phyloP scores from a whole-genome alignment of 2,329 filamentous ascomycete species.

The Fusarium keratoplasticum region DNA sequence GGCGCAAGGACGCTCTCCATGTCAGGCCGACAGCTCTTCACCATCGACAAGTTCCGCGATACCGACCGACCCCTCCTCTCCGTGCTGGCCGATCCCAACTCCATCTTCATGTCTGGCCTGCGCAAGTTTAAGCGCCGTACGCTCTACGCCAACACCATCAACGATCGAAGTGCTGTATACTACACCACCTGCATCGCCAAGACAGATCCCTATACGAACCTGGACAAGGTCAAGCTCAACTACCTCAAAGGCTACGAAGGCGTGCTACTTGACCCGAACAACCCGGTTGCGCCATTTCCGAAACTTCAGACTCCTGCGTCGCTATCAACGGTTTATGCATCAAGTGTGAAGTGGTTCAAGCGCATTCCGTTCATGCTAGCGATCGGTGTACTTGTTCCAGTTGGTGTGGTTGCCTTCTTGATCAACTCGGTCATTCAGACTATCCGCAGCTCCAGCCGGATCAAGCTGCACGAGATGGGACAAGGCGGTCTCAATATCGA shows the following conservation, averaged over 20 bases:
- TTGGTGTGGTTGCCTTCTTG: slow-evolving; percentile 78
- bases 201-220: slow-evolving; percentile 79
- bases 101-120: slow-evolving; percentile 86
- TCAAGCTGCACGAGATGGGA: slow-evolving; percentile 79
- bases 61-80: slow-evolving; percentile 84
- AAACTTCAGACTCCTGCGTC: slow-evolving; percentile 44
- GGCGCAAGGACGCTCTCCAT: slow-evolving; percentile 84
- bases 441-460: slow-evolving; percentile 78
- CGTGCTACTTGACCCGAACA: slow-evolving; percentile 77
- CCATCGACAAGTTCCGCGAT: slow-evolving; percentile 85
- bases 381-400: slow-evolving; percentile 77
- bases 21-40: slow-evolving; percentile 89
- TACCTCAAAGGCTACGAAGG: slow-evolving; percentile 79
- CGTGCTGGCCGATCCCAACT: slow-evolving; percentile 83
- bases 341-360: slow-evolving; percentile 54
- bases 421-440: slow-evolving; percentile 83
- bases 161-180: slow-evolving; percentile 84
- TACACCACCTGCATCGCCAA: slow-evolving; percentile 85
- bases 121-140: slow-evolving; percentile 80
- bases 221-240: slow-evolving; percentile 76
- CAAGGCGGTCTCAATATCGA: slow-evolving; percentile 74
- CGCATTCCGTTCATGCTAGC: slow-evolving; percentile 73
- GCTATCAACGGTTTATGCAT: slow-evolving; percentile 48
- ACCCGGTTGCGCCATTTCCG: slow-evolving; percentile 67
- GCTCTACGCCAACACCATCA: slow-evolving; percentile 87